Evolutionary conservation across 768 basidiomycete genomes (phyloP), one percentile per base, ranked within the genome.

Genomic region (Dentipellis sp.): DNA sequence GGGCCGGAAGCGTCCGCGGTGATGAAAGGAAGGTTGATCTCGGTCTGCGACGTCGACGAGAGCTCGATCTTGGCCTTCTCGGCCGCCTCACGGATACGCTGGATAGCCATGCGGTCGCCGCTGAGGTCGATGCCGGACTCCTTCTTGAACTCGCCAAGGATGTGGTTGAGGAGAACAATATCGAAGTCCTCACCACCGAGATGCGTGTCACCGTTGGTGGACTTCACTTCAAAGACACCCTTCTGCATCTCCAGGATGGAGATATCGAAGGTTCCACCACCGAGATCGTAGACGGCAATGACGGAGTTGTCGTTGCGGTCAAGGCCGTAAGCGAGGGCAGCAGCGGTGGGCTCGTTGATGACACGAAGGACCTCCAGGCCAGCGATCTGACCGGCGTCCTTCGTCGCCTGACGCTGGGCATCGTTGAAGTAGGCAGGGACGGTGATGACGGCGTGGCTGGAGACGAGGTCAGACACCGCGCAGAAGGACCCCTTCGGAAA

Each of bases 391-490:
- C 97, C 97, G 53, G 97, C 94, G 59, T 97, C 86, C 75, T 97
- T 97, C 45, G 97, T 99, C 4, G 97, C 97, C 76, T 98, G 95
- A 58, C 97, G 87, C 72, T 99, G 97, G 17, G 97, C 94, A 68
- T 99, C 97, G 70, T 99, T 99, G 83, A 98, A 99, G 76, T 97
- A 97, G 0, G 95, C 94, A 0, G 95, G 97, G 34, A 97, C 95
- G 12, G 94, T 97, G 65, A 98, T 77, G 64, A 98, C 94, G 23
- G 88, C 88, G 54, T 91, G 84, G 64, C 87, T 90, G 55, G 40
- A 52, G 23, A 51, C 57, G 39, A n/a, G 53, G 57, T 65, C 2
- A 58, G 51, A 17, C 14, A 2, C 12, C 55, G 2, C 8, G 8
- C 36, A 3, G 23, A 34, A 34, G 8, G 19, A 17, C 42, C 42